These are phyloP conservation scores for Plantago coronopus DNA, from an alignment of 305 asterid genomes.

Conservation along the genomic window DNA sequence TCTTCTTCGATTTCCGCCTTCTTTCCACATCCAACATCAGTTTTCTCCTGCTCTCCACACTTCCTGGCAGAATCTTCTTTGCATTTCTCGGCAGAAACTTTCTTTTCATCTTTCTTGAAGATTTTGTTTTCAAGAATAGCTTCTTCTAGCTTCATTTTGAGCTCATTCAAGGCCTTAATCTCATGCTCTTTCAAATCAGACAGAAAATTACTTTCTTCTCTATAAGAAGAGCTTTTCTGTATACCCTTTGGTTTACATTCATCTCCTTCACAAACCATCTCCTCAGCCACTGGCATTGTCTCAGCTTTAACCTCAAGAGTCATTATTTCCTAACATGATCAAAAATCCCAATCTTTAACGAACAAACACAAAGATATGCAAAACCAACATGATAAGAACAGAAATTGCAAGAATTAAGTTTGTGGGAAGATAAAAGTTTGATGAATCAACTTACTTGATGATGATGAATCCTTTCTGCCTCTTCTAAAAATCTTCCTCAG, in stretches of 20 bases:
- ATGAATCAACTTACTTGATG: constrained; percentile 8
- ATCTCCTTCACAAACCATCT: constrained; percentile 32
- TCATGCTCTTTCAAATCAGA: constrained; percentile 63
- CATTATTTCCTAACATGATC: constrained; percentile 28
- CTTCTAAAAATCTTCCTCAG: background rate
- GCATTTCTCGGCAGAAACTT: constrained; percentile 3
- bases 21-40: background rate
- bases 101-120: constrained; percentile 32
- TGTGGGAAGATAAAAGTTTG: background rate
- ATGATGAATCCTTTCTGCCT: background rate
- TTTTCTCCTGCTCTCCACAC: constrained; percentile 24
- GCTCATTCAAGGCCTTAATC: constrained; percentile 53
- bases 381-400: background rate
- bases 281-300: constrained; percentile 31
- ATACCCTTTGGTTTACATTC: constrained; percentile 34
- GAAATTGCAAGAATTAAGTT: background rate
- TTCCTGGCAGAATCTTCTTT: constrained; percentile 5
- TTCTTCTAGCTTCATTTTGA: constrained; percentile 57
- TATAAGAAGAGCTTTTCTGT: constrained; percentile 60
- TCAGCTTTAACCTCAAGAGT: constrained; percentile 54
- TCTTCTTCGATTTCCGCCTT: constrained; percentile 21
- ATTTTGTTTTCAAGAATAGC: constrained; percentile 52
- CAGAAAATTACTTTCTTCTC: constrained; percentile 65
- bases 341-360: background rate
- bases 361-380: background rate